These are phyloP conservation scores for Rhynchospora breviuscula DNA, from an alignment of 176 grass and related monocot species.

Conservation along the genomic window DNA sequence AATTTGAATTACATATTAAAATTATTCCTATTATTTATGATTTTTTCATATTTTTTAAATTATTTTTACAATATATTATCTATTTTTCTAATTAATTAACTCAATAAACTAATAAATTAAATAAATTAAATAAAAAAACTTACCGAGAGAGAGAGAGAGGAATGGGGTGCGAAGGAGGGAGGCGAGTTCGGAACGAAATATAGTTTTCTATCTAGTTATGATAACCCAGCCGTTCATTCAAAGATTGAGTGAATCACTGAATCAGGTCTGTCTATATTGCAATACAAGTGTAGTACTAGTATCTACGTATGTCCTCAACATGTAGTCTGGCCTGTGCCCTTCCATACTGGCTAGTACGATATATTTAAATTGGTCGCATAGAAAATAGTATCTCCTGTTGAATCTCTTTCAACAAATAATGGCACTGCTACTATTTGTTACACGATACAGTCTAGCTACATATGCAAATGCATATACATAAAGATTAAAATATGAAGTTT, in stretches of 20 bases:
- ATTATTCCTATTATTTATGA: too few relatives aligned
- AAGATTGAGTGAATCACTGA: neutral
- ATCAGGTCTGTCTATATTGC: neutral
- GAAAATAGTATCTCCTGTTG: conserved; percentile 13
- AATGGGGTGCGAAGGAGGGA: too few relatives aligned
- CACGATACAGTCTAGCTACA: neutral
- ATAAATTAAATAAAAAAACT: too few relatives aligned
- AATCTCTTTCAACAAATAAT: conserved; percentile 23
- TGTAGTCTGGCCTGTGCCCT: conserved; percentile 9
- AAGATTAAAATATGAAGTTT: neutral
- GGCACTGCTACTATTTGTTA: conserved; percentile 10
- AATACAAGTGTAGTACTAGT: neutral
- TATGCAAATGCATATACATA: neutral
- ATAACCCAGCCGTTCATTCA: conserved; percentile 1
- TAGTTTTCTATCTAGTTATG: too few relatives aligned
- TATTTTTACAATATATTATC: too few relatives aligned
- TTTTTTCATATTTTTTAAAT: too few relatives aligned
- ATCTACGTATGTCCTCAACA: neutral
- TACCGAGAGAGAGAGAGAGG: too few relatives aligned
- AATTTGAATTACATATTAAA: too few relatives aligned
- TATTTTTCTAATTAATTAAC: too few relatives aligned
- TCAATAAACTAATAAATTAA: too few relatives aligned
- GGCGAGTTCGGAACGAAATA: too few relatives aligned
- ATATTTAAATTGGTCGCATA: neutral
- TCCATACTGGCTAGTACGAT: conserved; percentile 19